Evolutionary conservation across 768 basidiomycete species (phyloP), one percentile per base, ranked within the genome.

Genomic region (Tricholoma matsutake): DNA sequence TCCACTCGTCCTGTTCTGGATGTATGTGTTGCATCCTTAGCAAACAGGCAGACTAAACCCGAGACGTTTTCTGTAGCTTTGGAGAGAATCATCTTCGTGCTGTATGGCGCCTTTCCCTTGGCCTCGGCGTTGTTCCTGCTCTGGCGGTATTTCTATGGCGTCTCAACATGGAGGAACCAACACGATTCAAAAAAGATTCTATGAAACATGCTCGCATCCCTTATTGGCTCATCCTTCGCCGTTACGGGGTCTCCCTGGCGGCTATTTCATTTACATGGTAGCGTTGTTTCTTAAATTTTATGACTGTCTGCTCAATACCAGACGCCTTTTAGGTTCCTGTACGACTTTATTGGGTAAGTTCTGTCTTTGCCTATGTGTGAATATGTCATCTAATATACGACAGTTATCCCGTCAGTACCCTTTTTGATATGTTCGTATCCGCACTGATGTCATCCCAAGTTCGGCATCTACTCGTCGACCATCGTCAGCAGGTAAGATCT

Each of bases 1-100:
- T 3, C 92, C 93, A 13, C 79, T 96, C 5, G 89, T 96, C 28
- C 78, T 94, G 31, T 91, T 86, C 68, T 94, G 92, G 94, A 96
- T 96, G 87, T 91, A 63, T 49, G 87, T 76, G 31, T 52, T 18
- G n/a, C 49, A 64, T 16, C 35, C 13, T 37, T 55, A 49, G 29
- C 37, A n/a, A 45, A 41, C 25, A 13, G 54, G 56, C 9, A 52
- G 31, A 9, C 18, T 59, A 49, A 34, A 7, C 29, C n/a, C 11
- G 8, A 45, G 8, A 29, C 10, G 16, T 18, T 25, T n/a, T 6
- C 9, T 7, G 39, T 60, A 92, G 89, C 67, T 94, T 90, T 62
- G 91, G 92, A 32, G 67, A 83, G 43, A 74, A 91, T 62, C 94
- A 95, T 69, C 85, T 96, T 45, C 84, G 89, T 28, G 90, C 89